A percentile compares a stretch with the other conserved stretches of the same genome.
These are phyloP conservation scores for Brachypodium distachyon DNA, from an alignment of 202 grass and related monocot species.

Conservation along the genomic window DNA sequence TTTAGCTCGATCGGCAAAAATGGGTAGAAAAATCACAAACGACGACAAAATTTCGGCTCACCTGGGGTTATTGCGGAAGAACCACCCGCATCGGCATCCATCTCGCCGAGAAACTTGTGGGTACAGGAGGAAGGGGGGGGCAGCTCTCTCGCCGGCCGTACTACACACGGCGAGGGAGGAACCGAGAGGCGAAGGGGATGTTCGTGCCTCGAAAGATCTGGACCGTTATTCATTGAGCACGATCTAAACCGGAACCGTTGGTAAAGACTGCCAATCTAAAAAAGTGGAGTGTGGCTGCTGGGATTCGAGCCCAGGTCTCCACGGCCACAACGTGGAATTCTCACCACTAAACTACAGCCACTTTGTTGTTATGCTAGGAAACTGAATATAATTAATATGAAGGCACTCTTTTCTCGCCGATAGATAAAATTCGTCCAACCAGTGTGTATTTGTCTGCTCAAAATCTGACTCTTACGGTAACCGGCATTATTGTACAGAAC, in stretches of 20 bases:
- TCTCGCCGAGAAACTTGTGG: neutral
- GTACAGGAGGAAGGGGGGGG: neutral
- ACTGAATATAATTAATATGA: no score
- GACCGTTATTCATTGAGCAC: neutral
- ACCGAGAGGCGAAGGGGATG: neutral
- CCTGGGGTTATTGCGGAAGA: neutral
- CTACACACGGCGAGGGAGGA: no score
- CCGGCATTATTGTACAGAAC: no score
- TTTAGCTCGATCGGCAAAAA: constrained; percentile 16
- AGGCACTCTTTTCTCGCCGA: no score
- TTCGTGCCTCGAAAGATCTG: neutral
- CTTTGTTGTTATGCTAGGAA: fast-evolving
- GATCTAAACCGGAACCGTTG: neutral
- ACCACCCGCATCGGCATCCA: constrained; percentile 6
- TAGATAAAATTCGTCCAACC: neutral
- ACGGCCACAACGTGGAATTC: constrained; percentile 76
- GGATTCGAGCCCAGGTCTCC: constrained; percentile 81
- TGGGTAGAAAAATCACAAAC: neutral
- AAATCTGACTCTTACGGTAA: no score
- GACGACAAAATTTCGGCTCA: no score
- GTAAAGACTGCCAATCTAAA: neutral
- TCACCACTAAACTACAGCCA: constrained; percentile 99
- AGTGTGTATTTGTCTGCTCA: neutral
- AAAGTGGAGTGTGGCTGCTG: constrained; percentile 52
- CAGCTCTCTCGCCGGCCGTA: neutral